Conservation (phyloP, 768 basidiomycete genomes). For the Mycena capillaripes region DNA sequence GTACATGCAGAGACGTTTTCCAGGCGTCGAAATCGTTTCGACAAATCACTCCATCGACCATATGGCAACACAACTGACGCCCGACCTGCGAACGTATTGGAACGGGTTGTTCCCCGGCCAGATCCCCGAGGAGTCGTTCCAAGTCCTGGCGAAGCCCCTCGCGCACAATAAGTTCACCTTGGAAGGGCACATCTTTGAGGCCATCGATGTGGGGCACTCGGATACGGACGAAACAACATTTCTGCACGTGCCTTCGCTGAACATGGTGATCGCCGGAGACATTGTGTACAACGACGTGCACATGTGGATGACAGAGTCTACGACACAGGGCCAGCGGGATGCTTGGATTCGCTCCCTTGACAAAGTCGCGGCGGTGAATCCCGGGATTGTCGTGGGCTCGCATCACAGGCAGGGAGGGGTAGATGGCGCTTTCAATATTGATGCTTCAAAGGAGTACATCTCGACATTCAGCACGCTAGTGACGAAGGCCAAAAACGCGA, state of each 20-base stretch:
- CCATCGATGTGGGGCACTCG: constrained; percentile 22
- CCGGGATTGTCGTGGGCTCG: constrained; percentile 23
- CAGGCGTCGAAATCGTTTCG: constrained; percentile 15
- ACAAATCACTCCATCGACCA: constrained; percentile 21
- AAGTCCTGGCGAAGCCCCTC: constrained; percentile 17
- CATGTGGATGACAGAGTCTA: constrained; percentile 23
- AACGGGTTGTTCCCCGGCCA: constrained; percentile 19
- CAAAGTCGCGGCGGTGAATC: constrained; percentile 21
- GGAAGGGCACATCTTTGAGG: constrained; percentile 25
- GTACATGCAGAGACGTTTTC: constrained; percentile 21
- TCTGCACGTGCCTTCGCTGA: constrained; percentile 19
- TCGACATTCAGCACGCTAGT: constrained; percentile 16
- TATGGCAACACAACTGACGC: constrained; percentile 21
- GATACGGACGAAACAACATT: constrained; percentile 28
- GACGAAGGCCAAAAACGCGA: constrained; percentile 19
- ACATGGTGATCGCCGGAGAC: constrained; percentile 22
- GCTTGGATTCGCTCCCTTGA: constrained; percentile 26
- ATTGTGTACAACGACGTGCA: constrained; percentile 23
- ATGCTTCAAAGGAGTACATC: constrained; percentile 27
- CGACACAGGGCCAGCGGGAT: constrained; percentile 25
- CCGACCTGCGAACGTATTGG: constrained; percentile 10
- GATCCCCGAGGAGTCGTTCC: constrained; percentile 26
- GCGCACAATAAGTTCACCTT: constrained; percentile 17
- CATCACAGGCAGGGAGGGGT: constrained; percentile 24
- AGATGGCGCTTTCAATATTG: constrained; percentile 16